Conservation (phyloP, 2,329 filamentous ascomycete genomes). For the Metarhizium guizhouense region DNA sequence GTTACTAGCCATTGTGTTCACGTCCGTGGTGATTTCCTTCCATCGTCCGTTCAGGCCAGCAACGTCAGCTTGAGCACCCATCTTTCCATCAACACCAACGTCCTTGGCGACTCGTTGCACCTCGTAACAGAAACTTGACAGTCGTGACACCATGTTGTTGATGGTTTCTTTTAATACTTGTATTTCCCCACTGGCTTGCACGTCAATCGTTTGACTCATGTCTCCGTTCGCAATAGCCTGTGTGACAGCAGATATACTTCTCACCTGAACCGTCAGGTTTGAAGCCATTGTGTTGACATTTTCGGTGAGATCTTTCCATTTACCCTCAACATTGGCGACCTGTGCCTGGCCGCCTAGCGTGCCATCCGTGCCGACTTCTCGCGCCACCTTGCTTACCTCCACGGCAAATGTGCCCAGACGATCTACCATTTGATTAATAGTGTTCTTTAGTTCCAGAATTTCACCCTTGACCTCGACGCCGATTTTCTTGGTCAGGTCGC, state of each 20-base stretch:
- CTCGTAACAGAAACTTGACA: constrained; percentile 94
- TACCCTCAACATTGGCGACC: constrained; percentile 90
- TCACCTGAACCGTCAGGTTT: constrained; percentile 65
- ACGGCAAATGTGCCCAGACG: constrained; percentile 92
- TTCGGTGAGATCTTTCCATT: constrained; percentile 95
- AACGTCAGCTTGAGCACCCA: constrained; percentile 94
- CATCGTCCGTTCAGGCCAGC: constrained; percentile 87
- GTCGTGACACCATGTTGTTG: constrained; percentile 95
- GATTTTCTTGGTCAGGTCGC: constrained; percentile 93
- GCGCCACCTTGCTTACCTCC: constrained; percentile 89
- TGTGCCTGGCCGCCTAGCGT: constrained; percentile 88
- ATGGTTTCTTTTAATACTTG: constrained; percentile 91
- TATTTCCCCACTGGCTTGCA: constrained; percentile 92
- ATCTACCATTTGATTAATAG: constrained; percentile 98
- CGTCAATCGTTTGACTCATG: constrained; percentile 92
- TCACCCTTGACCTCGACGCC: constrained; percentile 89
- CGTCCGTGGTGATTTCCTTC: constrained; percentile 97
- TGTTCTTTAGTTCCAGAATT: constrained; percentile 91
- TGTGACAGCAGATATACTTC: constrained; percentile 87
- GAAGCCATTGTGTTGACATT: constrained; percentile 74
- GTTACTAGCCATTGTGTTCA: constrained; percentile 82
- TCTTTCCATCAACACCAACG: constrained; percentile 95
- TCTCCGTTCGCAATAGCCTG: constrained; percentile 93
- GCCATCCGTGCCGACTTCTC: constrained; percentile 93
- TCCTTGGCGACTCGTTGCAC: constrained; percentile 93